Conservation (phyloP, 169 alveolate species). For the Eimeria sp. region DNA sequence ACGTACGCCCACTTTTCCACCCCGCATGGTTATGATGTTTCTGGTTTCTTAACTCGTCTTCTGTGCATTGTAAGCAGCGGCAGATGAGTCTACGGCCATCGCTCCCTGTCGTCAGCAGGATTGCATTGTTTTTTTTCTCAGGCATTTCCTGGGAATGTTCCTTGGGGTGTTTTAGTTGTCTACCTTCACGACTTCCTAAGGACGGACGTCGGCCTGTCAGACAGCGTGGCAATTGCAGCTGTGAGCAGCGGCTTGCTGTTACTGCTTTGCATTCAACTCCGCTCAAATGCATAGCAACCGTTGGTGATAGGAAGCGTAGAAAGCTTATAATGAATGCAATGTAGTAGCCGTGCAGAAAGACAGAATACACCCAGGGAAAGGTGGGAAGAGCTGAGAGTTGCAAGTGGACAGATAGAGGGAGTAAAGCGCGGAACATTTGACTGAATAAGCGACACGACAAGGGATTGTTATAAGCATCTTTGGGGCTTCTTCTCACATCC, state of each 20-base stretch:
- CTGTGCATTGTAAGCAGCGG: background rate
- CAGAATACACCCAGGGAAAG: background rate
- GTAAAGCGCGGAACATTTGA: background rate
- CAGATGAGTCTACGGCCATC: background rate
- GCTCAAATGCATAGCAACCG: background rate
- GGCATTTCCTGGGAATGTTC: conserved; percentile 84
- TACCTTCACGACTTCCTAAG: conserved; percentile 80
- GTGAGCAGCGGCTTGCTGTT: conserved; percentile 7
- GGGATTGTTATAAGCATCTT: too few relatives aligned
- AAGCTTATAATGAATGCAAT: background rate
- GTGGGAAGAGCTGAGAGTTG: background rate
- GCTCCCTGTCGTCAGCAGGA: background rate
- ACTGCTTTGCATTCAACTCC: background rate
- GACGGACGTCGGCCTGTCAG: conserved; percentile 72
- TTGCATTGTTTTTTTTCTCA: conserved; percentile 9
- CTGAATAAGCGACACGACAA: too few relatives aligned
- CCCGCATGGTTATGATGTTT: background rate
- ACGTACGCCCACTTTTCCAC: background rate
- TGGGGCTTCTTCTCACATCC: too few relatives aligned
- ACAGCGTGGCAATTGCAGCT: conserved; percentile 58
- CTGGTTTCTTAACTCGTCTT: background rate
- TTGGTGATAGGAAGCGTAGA: background rate
- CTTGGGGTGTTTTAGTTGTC: conserved; percentile 83
- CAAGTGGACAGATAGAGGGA: background rate
- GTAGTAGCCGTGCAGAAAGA: background rate